Conservation (phyloP, 345 rosid species). For the Eucalyptus globulus region DNA sequence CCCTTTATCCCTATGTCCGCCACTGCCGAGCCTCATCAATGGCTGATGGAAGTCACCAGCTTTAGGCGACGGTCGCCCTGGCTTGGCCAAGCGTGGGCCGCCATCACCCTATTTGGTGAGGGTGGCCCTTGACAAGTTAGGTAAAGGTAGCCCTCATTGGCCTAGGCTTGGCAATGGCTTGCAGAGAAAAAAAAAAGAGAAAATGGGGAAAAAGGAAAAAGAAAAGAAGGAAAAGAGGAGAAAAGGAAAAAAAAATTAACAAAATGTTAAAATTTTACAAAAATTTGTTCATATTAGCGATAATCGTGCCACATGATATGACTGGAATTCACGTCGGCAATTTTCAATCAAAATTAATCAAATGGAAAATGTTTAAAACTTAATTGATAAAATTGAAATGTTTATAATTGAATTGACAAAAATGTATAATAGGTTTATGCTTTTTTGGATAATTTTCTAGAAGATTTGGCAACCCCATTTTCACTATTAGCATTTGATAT, state of each 20-base stretch:
- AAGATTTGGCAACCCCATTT: neutral
- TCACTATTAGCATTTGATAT: neutral
- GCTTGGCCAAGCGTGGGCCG: neutral
- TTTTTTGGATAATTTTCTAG: too few relatives aligned
- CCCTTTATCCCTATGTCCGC: neutral
- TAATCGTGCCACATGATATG: neutral
- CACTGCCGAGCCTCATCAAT: neutral
- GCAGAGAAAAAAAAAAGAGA: neutral
- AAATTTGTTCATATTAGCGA: too few relatives aligned
- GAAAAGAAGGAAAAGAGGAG: neutral
- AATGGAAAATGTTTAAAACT: too few relatives aligned
- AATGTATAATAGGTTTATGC: neutral
- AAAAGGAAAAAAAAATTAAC: too few relatives aligned
- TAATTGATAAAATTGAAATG: too few relatives aligned
- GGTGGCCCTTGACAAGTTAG: too few relatives aligned
- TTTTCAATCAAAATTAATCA: too few relatives aligned
- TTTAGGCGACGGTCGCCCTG: fast-evolving
- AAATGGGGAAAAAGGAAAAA: too few relatives aligned
- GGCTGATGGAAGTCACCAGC: fast-evolving
- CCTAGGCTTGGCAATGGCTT: neutral
- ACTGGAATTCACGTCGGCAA: fast-evolving
- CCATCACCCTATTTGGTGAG: neutral
- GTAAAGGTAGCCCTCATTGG: too few relatives aligned
- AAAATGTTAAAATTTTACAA: too few relatives aligned
- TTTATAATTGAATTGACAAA: too few relatives aligned